Conservation (phyloP, 106 monocot species). For the Acanthochlamys bracteata region DNA sequence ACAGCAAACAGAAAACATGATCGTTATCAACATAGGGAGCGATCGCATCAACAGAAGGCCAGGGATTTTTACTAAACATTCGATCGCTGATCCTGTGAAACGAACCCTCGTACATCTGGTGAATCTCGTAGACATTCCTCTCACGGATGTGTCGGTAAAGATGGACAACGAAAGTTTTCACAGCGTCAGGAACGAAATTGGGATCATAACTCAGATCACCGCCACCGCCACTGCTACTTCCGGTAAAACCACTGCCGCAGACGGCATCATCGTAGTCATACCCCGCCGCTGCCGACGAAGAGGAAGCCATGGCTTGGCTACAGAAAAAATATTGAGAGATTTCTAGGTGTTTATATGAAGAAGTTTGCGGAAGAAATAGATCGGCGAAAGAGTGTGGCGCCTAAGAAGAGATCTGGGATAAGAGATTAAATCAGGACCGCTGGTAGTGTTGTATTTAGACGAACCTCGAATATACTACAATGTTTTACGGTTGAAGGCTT, state of each 20-base stretch:
- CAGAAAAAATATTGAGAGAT: background rate
- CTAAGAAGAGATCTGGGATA: background rate
- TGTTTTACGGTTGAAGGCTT: too few relatives aligned
- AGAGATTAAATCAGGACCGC: background rate
- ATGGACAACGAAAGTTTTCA: conserved; percentile 94
- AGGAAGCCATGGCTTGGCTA: too few relatives aligned
- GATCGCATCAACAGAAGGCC: conserved; percentile 86
- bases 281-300: conserved; percentile 12
- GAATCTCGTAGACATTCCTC: conserved; percentile 97
- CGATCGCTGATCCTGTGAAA: conserved; percentile 83
- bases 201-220: conserved; percentile 53
- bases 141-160: conserved; percentile 97
- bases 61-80: conserved; percentile 83
- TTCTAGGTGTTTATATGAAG: background rate
- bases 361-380: background rate
- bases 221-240: background rate
- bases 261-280: conserved; percentile 40
- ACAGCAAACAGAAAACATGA: conserved; percentile 94
- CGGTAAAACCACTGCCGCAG: conserved; percentile 16
- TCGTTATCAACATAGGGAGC: conserved; percentile 93
- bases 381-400: background rate
- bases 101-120: conserved; percentile 95
- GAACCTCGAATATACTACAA: too few relatives aligned
- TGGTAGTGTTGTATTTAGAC: background rate
- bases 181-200: conserved; percentile 91